Base-by-base conservation (phyloP, 1,284 basidiomycete species). In the Rugosomyces carneus region DNA sequence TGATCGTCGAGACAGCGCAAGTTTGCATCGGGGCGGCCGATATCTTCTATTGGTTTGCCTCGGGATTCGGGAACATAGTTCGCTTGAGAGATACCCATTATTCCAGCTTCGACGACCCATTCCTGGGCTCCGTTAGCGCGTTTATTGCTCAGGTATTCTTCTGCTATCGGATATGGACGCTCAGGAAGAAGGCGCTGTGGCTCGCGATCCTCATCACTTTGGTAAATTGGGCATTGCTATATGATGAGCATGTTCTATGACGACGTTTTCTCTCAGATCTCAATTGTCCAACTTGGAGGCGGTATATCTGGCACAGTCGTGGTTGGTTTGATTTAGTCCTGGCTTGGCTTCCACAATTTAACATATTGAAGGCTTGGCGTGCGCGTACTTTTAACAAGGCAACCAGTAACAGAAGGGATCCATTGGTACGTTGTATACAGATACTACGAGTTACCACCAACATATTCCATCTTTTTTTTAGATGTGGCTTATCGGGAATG, bases 141-240 rank as follows among this genome's bases (percentile, higher is more conserved):
- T 44, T 53, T 9, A 34, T 53, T 13, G 51, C 53, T 27, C 57
- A 60, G 41, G 16, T 52, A 15, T 60, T 57, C 42, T 57, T 57
- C 44, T 48, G 44, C 37, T 52, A 55, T 43, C 54, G 56, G 11
- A 57, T 60, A 23, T 40, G 38, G 35, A 38, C 21, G 8, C 35
- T 55, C 5, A 45, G 38, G 16, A 42, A 27, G 7, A 5, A 7
- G 6, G 20, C 18, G 6, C 42, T 27, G 36, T 37, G 34, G 40
- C 23, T 49, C n/a, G 21, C 36, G 19, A 27, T 42, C 16, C 31
- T 49, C 3, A 42, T 49, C 20, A 4, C 36, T 11, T 27, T 11
- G 5, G 44, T 46, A 6, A 42, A 40, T 45, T 21, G 7, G 2
- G 15, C 8, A 21, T 8, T 9, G 15, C 31, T 4, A n/a, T 15